These are phyloP conservation scores for Komagataella ulmi DNA, from an alignment of 805 yeast genomes.

Conservation along the genomic window DNA sequence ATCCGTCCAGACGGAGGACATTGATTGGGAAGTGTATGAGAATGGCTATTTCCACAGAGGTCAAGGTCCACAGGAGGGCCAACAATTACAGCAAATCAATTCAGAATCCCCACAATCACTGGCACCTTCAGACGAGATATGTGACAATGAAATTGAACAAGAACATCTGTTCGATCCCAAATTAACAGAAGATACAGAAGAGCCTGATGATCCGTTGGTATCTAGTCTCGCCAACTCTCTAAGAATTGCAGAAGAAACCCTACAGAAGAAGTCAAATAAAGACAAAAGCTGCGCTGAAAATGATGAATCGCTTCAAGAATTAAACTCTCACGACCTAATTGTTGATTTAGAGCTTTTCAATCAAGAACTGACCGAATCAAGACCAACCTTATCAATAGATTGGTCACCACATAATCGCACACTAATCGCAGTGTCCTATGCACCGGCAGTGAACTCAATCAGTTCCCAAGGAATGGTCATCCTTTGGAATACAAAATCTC, in stretches of 20 bases:
- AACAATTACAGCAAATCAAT: not conserved
- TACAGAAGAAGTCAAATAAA: conserved; percentile 14
- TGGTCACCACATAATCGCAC: conserved; percentile 17
- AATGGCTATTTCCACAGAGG: not conserved
- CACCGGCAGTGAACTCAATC: conserved; percentile 2
- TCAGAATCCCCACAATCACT: not conserved
- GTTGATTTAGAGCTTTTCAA: conserved; percentile 1
- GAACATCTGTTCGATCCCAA: not conserved
- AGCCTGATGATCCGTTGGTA: not conserved
- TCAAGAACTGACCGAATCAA: conserved; percentile 2
- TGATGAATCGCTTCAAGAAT: not conserved
- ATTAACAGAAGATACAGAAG: not conserved
- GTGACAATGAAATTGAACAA: not conserved
- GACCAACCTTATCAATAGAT: conserved; percentile 14
- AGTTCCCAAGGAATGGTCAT: conserved; percentile 7
- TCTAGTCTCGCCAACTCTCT: conserved; percentile 11
- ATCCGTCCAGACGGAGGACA: conserved; percentile 4
- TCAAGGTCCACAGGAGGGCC: not conserved
- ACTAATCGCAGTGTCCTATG: conserved; percentile 13
- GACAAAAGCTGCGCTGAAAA: conserved; percentile 7
- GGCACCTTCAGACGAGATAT: not conserved
- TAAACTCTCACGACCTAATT: not conserved
- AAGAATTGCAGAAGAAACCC: conserved; percentile 11
- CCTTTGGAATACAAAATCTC: conserved; percentile 16
- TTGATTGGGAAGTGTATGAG: conserved; percentile 3